Percentiles rank a stretch among this genome's conserved stretches.
Conservation (phyloP, 2,329 filamentous ascomycete genomes). For the Harringtonia lauricola region DNA sequence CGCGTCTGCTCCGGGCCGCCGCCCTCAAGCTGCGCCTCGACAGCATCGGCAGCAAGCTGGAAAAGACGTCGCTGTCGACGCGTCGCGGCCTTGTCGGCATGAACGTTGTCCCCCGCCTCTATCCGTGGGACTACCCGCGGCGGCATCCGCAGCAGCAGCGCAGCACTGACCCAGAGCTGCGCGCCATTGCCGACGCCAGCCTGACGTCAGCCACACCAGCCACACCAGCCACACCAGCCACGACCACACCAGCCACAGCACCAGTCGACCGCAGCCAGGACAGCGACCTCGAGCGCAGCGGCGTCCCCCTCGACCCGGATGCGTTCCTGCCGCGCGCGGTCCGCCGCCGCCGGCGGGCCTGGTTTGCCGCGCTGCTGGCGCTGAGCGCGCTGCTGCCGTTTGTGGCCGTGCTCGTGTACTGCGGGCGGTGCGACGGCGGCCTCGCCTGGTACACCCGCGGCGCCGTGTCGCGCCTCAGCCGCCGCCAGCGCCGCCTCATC, state of each 20-base stretch:
- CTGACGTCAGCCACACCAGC: neutral
- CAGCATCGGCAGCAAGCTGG: neutral
- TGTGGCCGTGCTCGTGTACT: constrained; percentile 30
- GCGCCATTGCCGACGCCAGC: constrained; percentile 7
- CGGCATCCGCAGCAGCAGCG: constrained; percentile 4
- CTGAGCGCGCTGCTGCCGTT: constrained; percentile 34
- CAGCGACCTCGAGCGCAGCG: constrained; percentile 7
- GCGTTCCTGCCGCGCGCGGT: constrained; percentile 17
- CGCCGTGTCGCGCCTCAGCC: constrained; percentile 27
- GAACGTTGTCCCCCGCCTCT: no score
- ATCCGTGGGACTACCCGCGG: constrained; percentile 15
- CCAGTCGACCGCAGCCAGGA: no score
- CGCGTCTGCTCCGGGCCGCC: constrained; percentile 2
- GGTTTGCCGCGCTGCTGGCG: constrained; percentile 27
- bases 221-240: neutral
- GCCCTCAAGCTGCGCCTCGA: constrained; percentile 7
- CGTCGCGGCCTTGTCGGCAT: no score
- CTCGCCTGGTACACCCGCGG: constrained; percentile 39
- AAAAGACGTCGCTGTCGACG: no score
- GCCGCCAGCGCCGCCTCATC: constrained; percentile 24
- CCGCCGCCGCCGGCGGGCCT: constrained; percentile 19
- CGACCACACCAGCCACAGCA: no score
- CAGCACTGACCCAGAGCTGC: constrained; percentile 10
- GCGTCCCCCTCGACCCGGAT: constrained; percentile 13
- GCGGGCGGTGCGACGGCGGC: constrained; percentile 30